Percentiles rank a stretch among this genome's conserved stretches.
These are phyloP conservation scores for Malassezia yamatoensis DNA, from an alignment of 1,284 basidiomycete species.

Conservation along the genomic window DNA sequence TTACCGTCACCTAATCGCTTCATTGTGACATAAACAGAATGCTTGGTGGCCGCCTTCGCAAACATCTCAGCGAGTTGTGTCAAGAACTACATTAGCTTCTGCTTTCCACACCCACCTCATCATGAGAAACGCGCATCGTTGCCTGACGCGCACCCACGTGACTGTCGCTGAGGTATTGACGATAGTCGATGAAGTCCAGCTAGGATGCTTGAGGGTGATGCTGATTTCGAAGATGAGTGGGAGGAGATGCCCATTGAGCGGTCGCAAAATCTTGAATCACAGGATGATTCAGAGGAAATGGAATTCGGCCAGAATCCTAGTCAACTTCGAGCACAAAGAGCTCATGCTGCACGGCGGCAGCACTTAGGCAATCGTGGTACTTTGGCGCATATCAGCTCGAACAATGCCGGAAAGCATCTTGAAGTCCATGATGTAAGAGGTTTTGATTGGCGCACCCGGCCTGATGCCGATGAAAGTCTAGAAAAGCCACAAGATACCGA, in stretches of 20 bases:
- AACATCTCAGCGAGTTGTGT: slow-evolving; percentile 30
- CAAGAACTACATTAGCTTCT: slow-evolving; percentile 24
- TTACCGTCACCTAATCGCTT: slow-evolving; percentile 18
- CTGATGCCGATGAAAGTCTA: slow-evolving; percentile 20
- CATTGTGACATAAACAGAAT: slow-evolving; percentile 37
- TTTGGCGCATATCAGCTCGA: slow-evolving; percentile 9
- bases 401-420: slow-evolving; percentile 38
- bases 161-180: neutral
- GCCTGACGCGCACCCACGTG: neutral
- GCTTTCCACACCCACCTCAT: slow-evolving; percentile 4
- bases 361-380: neutral
- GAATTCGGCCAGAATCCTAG: neutral
- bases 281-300: neutral
- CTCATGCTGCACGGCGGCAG: neutral
- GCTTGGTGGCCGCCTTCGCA: slow-evolving; percentile 20
- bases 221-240: slow-evolving; percentile 17
- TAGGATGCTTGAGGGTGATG: slow-evolving; percentile 7
- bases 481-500: slow-evolving; percentile 19
- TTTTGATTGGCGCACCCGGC: slow-evolving; percentile 43
- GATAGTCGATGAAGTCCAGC: neutral
- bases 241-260: slow-evolving; percentile 20
- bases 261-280: neutral
- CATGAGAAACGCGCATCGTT: slow-evolving; percentile 8
- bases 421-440: slow-evolving; percentile 44
- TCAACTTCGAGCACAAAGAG: neutral